These are phyloP conservation scores for Alternaria solani DNA, from an alignment of 2,329 filamentous ascomycete species.

Conservation along the genomic window DNA sequence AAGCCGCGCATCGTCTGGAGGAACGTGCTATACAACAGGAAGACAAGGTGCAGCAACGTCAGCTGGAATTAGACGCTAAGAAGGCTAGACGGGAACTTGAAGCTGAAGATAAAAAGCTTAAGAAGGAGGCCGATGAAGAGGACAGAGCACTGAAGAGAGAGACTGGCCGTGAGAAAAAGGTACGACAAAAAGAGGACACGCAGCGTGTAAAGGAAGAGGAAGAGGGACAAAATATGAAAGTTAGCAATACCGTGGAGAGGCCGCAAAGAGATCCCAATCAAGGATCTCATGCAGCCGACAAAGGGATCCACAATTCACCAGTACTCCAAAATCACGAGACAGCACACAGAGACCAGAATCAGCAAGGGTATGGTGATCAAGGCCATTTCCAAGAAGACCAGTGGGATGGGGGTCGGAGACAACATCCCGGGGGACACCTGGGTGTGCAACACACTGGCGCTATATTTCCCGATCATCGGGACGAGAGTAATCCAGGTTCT, in stretches of 20 bases:
- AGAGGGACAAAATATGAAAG: not conserved
- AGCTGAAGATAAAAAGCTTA: not conserved
- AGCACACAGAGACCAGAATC: not conserved
- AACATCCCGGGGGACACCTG: not conserved
- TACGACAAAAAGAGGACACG: not conserved
- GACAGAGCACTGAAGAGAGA: not conserved
- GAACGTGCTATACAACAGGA: not conserved
- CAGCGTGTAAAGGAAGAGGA: not conserved
- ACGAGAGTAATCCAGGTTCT: not conserved
- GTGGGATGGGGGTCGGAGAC: not conserved
- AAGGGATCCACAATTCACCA: not conserved
- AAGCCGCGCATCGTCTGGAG: not conserved
- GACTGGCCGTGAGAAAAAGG: not conserved
- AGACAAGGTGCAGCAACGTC: not conserved
- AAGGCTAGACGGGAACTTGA: not conserved
- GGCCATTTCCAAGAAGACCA: not conserved
- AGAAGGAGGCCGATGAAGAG: not conserved
- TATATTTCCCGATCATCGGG: not conserved
- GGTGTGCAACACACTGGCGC: not conserved
- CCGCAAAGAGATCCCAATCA: not conserved
- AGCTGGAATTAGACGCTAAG: not conserved
- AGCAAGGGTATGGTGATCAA: not conserved
- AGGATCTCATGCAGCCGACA: not conserved
- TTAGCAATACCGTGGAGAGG: not conserved
- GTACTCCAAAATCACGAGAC: not conserved